A percentile compares a stretch with the other conserved stretches of the same genome.
These are phyloP conservation scores for Mariannaea sp. DNA, from an alignment of 2,329 filamentous ascomycete genomes.

Conservation along the genomic window DNA sequence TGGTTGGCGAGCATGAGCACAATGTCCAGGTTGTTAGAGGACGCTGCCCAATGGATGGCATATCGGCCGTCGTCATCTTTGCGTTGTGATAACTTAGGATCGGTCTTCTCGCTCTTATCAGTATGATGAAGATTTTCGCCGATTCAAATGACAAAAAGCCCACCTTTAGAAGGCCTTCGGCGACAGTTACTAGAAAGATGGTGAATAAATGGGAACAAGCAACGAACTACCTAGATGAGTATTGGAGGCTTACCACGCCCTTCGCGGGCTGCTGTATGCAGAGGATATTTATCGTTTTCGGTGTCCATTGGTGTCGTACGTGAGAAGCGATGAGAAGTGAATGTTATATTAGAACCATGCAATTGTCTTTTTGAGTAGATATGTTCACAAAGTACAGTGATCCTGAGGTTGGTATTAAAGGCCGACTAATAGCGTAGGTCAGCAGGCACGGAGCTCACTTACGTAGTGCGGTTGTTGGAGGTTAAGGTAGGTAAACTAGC, in stretches of 20 bases:
- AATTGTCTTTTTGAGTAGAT: too few relatives aligned
- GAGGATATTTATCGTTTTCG: conserved; percentile 69
- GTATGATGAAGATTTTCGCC: neutral
- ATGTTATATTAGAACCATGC: neutral
- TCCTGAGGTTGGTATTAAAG: too few relatives aligned
- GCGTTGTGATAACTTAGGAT: conserved; percentile 73
- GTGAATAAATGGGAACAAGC: conserved; percentile 18
- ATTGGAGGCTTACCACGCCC: conserved; percentile 68
- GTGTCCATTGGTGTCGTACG: conserved; percentile 30
- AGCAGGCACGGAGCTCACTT: conserved; percentile 3
- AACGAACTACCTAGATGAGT: too few relatives aligned
- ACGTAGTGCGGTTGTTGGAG: conserved; percentile 7
- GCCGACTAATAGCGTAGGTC: conserved; percentile 16
- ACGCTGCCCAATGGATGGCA: conserved; percentile 92
- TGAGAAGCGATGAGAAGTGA: neutral
- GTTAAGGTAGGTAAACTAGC: conserved; percentile 4
- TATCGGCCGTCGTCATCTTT: conserved; percentile 88
- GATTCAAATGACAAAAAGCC: neutral
- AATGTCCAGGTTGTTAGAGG: conserved; percentile 78
- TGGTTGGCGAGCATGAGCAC: conserved; percentile 71
- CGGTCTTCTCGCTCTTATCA: conserved; percentile 57
- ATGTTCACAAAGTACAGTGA: too few relatives aligned
- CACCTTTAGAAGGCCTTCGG: conserved; percentile 63
- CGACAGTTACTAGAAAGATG: conserved; percentile 61
- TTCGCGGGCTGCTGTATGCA: conserved; percentile 86